Evolutionary conservation across 805 yeast genomes (phyloP).

Genomic region (Clavispora phyllophila): DNA sequence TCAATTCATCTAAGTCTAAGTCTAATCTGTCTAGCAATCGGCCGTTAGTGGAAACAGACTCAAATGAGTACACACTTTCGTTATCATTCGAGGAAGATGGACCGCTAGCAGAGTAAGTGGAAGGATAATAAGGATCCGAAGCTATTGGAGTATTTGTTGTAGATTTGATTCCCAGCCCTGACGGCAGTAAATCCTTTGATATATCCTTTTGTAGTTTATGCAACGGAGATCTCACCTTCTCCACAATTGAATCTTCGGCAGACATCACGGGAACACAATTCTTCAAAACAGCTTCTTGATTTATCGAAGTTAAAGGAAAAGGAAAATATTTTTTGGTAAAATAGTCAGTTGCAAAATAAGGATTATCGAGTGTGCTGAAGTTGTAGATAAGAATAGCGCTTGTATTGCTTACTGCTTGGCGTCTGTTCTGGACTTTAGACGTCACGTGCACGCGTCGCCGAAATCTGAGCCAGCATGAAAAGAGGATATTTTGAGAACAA

Average conservation of each 20-base stretch:
- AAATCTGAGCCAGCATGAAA: background rate
- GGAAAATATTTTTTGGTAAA: background rate
- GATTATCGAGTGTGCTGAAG: background rate
- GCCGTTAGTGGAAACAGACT: constrained; percentile 40
- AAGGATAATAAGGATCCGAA: background rate
- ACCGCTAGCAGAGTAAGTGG: background rate
- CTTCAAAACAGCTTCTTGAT: background rate
- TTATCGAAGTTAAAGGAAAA: no score
- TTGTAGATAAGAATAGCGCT: background rate
- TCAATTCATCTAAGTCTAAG: constrained; percentile 14
- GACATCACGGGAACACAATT: background rate
- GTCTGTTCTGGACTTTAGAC: background rate
- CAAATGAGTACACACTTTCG: constrained; percentile 40
- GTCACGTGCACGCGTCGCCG: background rate
- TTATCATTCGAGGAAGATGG: constrained; percentile 15
- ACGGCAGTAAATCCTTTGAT: constrained; percentile 5
- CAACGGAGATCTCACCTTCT: constrained; percentile 12
- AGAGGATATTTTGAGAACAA: no score
- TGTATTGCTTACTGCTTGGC: background rate
- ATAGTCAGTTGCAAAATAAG: background rate
- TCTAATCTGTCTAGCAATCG: constrained; percentile 30
- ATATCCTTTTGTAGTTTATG: constrained; percentile 16
- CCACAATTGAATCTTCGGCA: background rate
- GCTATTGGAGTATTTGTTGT: background rate
- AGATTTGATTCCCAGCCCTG: background rate